phyloP scores from a whole-genome alignment of 2,329 filamentous ascomycete genomes.

The Xylariaceae sp. region DNA sequence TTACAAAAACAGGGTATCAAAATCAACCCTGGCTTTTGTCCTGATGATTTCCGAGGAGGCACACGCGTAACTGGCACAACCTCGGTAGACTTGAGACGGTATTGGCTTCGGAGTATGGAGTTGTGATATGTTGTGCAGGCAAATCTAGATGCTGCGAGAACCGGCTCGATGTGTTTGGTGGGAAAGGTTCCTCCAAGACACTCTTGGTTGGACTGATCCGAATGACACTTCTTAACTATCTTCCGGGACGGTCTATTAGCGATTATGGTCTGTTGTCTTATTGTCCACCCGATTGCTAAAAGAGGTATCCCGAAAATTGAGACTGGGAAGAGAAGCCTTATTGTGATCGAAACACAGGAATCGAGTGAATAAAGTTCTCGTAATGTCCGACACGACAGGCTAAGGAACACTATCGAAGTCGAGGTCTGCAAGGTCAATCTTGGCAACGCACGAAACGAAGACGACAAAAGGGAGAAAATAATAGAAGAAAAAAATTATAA shows the following conservation, averaged over 20 bases:
- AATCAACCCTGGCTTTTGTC: slow-evolving; percentile 14
- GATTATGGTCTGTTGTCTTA: slow-evolving; percentile 1
- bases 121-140: slow-evolving; percentile 14
- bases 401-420: not conserved
- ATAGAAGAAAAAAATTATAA: slow-evolving; percentile 21
- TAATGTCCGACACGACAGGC: not conserved
- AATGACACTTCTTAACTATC: not conserved
- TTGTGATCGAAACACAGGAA: slow-evolving; percentile 1
- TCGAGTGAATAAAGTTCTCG: not conserved
- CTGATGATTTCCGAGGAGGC: slow-evolving; percentile 7
- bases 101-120: slow-evolving; percentile 2
- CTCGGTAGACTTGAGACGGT: slow-evolving; percentile 9
- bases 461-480: slow-evolving; percentile 21
- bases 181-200: not conserved
- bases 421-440: slow-evolving; percentile 7
- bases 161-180: slow-evolving; percentile 13
- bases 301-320: not conserved
- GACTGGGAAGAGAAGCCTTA: not conserved
- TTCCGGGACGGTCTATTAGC: slow-evolving; percentile 4
- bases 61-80: slow-evolving; percentile 14
- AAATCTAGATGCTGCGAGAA: slow-evolving; percentile 24
- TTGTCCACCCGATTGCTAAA: not conserved
- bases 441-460: slow-evolving; percentile 1
- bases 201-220: slow-evolving; percentile 8
- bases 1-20: slow-evolving; percentile 16